Evolutionary conservation across 2,329 filamentous ascomycete genomes (phyloP).

Genomic region (Arthrocladium fulminans): DNA sequence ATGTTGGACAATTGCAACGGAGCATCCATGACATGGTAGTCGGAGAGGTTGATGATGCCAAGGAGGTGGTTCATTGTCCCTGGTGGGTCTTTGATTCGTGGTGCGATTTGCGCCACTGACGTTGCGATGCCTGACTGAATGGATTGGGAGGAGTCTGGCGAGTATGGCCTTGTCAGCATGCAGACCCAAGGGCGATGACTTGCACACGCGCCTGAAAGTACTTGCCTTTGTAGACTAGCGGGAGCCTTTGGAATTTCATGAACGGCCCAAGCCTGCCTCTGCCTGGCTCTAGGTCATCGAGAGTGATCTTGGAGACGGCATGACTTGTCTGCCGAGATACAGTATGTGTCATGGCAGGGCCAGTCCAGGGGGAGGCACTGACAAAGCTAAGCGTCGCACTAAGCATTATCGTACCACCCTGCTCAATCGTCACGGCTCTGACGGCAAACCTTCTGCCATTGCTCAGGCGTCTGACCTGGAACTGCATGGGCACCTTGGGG

Average conservation of each 20-base stretch:
- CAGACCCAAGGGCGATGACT: slow-evolving; percentile 1
- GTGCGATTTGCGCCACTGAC: slow-evolving; percentile 17
- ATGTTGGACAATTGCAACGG: slow-evolving; percentile 16
- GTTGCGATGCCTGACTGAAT: slow-evolving; percentile 14
- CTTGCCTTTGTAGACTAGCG: slow-evolving; percentile 15
- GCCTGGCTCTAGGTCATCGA: slow-evolving; percentile 18
- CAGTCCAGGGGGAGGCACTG: slow-evolving; percentile 15
- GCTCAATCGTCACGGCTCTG: slow-evolving; percentile 15
- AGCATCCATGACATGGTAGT: slow-evolving; percentile 21
- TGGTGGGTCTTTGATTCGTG: slow-evolving; percentile 13
- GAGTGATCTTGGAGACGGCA: slow-evolving; percentile 13
- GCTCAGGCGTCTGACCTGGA: slow-evolving; percentile 17
- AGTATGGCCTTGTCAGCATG: background rate
- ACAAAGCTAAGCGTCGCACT: slow-evolving; percentile 17
- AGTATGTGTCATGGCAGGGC: slow-evolving; percentile 17
- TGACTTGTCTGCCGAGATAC: slow-evolving; percentile 10
- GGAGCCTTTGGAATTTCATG: slow-evolving; percentile 22
- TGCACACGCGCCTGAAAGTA: background rate
- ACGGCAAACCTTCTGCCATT: slow-evolving; percentile 19
- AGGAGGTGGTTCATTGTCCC: slow-evolving; percentile 16
- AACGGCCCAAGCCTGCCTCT: slow-evolving; percentile 15
- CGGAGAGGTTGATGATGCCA: slow-evolving; percentile 18
- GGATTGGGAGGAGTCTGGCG: slow-evolving; percentile 8
- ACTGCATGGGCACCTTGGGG: slow-evolving; percentile 11
- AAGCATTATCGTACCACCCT: slow-evolving; percentile 13